Conservation (phyloP, 1,139 yeast genomes). For the Pneumocystis carinii region DNA sequence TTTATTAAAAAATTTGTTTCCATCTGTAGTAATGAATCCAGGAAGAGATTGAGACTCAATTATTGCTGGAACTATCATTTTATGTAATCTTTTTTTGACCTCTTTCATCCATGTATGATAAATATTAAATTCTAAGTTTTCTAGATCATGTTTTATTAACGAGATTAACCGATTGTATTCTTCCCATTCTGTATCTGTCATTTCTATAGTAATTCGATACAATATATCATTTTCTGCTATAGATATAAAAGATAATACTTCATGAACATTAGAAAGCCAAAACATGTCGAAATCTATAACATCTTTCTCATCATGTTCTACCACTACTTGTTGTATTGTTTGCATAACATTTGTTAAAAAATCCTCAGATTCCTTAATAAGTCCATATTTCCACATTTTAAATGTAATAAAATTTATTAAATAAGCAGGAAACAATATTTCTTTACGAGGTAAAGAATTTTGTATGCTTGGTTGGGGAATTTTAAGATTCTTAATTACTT, state of each 20-base stretch:
- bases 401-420: slow-evolving; percentile 79
- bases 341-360: slow-evolving; percentile 82
- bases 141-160: slow-evolving; percentile 87
- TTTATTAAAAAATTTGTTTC: slow-evolving; percentile 70
- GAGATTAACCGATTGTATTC: slow-evolving; percentile 82
- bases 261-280: slow-evolving; percentile 96
- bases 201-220: slow-evolving; percentile 63
- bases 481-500: slow-evolving; percentile 73
- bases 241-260: slow-evolving; percentile 81
- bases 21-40: slow-evolving; percentile 85
- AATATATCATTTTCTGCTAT: slow-evolving; percentile 84
- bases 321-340: slow-evolving; percentile 53
- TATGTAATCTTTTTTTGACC: slow-evolving; percentile 78
- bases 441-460: slow-evolving; percentile 62
- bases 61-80: slow-evolving; percentile 86
- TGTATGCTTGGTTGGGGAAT: slow-evolving; percentile 76
- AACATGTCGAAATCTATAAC: slow-evolving; percentile 87
- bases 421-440: slow-evolving; percentile 91
- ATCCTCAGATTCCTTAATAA: slow-evolving; percentile 81
- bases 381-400: slow-evolving; percentile 97
- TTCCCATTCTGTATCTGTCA: slow-evolving; percentile 81
- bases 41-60: slow-evolving; percentile 90
- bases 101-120: slow-evolving; percentile 97
- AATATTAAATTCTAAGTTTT: slow-evolving; percentile 80
- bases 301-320: slow-evolving; percentile 53